phyloP scores from a whole-genome alignment of 345 rosid genomes.

The Eucalyptus virginea region DNA sequence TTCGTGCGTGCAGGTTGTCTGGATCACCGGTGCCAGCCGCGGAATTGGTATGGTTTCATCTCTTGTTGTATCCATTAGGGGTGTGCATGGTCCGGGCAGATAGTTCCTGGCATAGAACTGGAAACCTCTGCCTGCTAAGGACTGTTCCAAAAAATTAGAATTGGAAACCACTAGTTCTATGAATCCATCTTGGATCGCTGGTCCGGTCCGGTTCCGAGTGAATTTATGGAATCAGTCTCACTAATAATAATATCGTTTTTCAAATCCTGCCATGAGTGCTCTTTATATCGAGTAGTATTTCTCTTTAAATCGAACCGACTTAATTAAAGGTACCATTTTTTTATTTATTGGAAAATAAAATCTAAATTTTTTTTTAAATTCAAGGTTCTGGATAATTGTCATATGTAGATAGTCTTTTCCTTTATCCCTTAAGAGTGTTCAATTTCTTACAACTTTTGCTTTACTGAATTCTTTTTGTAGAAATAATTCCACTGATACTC shows the following conservation, averaged over 20 bases:
- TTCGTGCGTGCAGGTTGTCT: slow-evolving; percentile 40
- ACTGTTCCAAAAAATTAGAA: accelerated
- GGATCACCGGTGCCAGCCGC: slow-evolving; percentile 98
- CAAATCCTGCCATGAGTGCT: accelerated
- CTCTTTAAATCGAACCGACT: accelerated
- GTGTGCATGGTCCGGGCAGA: accelerated
- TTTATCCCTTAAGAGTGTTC: no score
- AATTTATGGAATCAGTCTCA: accelerated
- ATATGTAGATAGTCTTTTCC: no score
- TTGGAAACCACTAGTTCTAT: accelerated
- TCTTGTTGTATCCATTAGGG: no score
- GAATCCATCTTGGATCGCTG: no score
- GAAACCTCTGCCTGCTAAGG: accelerated
- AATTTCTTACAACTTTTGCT: no score
- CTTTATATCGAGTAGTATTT: no score
- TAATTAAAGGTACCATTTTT: no score
- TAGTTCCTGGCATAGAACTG: accelerated
- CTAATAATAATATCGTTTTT: accelerated
- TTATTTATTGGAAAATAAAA: no score
- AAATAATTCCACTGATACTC: no score
- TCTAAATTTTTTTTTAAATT: no score
- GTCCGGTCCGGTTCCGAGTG: accelerated
- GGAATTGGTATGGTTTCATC: slow-evolving; percentile 62
- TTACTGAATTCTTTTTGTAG: no score
- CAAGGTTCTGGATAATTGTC: no score